Base-by-base conservation (phyloP, 192 early-diverging fungal genomes). In the Coemansia sp. region DNA sequence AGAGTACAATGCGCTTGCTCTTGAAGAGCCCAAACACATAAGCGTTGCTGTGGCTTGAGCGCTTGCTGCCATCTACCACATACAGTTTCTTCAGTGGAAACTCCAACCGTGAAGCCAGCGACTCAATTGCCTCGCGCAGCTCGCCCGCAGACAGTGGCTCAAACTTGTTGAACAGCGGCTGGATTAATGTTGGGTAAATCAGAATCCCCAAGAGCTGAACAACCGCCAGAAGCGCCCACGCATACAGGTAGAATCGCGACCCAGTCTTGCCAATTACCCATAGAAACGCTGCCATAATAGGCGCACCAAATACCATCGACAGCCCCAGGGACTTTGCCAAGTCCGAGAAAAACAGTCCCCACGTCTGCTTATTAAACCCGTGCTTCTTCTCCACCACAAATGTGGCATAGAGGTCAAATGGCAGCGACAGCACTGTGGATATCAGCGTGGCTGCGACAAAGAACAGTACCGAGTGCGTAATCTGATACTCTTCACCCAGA, bases 81-180 rank as follows among this genome's bases (percentile, higher is more conserved):
- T 92, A 96, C 38, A 98, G 78, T 75, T 98, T 95, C 65, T 87
- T 94, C 50, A 98, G 82, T 18, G 96, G 95, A 69, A 97, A 98
- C 8, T 87, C 75, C 64, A 97, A 83, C 30, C 91, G 85, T 41
- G 83, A 73, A 5, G 94, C 93, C 60, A 98, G 81, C 0, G 73
- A 86, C 67, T 93, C 90, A 60, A 98, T 96, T 57, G 86, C 85
- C 8, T 65, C 78, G 19, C 89, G 87, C 50, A 98, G 84, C 61
- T 89, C 83, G 38, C 94, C 95, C 14, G 91, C 89, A 4, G 86
- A 84, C 12, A 98, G 84, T 16, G 95, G 89, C 1, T 89, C 89
- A 56, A 95, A 90, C 58, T 91, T 96, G 88, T 97, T 98, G 82
- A 98, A 98, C 59, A 97, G 81, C n/a, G 96, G 96, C 64, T 97